Base-by-base conservation (phyloP, 2,329 filamentous ascomycete species). In the Venturia pyrina region DNA sequence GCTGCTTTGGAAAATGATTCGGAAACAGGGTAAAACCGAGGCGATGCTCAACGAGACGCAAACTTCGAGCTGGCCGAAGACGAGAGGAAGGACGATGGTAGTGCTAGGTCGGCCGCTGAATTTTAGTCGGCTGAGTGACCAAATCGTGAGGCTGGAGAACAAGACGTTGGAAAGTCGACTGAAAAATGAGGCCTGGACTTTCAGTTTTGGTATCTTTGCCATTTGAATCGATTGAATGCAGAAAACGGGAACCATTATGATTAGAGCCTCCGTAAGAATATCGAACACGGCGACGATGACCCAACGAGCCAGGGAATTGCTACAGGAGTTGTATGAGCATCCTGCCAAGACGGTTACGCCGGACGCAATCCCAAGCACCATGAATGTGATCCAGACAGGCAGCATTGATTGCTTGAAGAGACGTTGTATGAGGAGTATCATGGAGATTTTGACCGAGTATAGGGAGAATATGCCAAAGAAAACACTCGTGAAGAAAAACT, bases 171-270 rank as follows among this genome's bases (percentile, higher is more conserved):
- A 32, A 17, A 62, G 28, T 41, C 65, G 61, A 21, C 43, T 40
- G 17, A 46, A 63, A 43, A 66, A 66, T 3, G 65, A 64, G 10
- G 50, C 28, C 34, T 65, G 37, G 21, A 66, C 65, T 57, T 66
- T 66, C 10, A 48, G n/a, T 24, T 66, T 66, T 11, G 19, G 15
- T 56, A 6, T 15, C 17, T 19, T 41, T 17, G 21, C n/a, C 65
- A 66, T 66, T 19, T 62, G 65, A 10, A 66, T 59, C 8, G 34
- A 24, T 32, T 46, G 65, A n/a, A 66, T 57, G 61, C 48, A 66
- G 21, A 56, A 64, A 3, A 66, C 34, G 28, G 65, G 61, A 13
- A 66, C 32, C n/a, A 28, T 28, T 43, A 66, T 63, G 19, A 66
- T 57, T 15, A 64, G 21, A 19, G 41, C 17, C 37, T 66, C 65